phyloP scores from a whole-genome alignment of 768 basidiomycete species.

The Candolleomyces eurysporus region DNA sequence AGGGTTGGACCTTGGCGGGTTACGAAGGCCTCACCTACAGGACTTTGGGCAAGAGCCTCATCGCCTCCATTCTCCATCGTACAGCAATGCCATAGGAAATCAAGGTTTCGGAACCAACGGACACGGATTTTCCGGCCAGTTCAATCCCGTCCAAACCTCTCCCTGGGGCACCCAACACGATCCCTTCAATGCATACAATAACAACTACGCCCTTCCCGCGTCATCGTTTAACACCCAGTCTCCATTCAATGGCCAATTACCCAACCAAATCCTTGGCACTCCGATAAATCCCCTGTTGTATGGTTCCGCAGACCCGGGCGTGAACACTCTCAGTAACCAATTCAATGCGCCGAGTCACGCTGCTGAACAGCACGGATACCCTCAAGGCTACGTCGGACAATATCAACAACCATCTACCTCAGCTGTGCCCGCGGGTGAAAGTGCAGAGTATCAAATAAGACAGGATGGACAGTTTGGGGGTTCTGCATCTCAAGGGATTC shows the following conservation, averaged over 20 bases:
- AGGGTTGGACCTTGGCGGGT: constrained; percentile 2
- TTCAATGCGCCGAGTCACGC: not conserved
- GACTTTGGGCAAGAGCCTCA: constrained; percentile 14
- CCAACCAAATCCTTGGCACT: not conserved
- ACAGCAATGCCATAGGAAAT: constrained; percentile 17
- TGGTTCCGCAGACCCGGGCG: not conserved
- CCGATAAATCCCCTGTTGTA: constrained; percentile 6
- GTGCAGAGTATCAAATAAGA: not conserved
- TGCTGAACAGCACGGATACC: not conserved
- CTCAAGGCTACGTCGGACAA: not conserved
- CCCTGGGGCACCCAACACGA: constrained; percentile 11
- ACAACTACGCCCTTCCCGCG: not conserved
- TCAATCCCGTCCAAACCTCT: constrained; percentile 13
- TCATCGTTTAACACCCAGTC: not conserved
- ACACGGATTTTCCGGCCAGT: constrained; percentile 9
- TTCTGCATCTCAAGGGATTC: not conserved
- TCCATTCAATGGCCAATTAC: not conserved
- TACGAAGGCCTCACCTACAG: constrained; percentile 6
- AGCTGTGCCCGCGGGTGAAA: not conserved
- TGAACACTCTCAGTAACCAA: not conserved
- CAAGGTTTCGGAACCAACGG: constrained; percentile 13
- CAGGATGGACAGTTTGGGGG: not conserved
- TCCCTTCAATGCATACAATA: constrained; percentile 1
- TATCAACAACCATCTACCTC: not conserved
- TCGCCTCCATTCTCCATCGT: constrained; percentile 19